Conservation (phyloP, 2,329 filamentous ascomycete species). For the Stachybotrys chlorohalonatus region DNA sequence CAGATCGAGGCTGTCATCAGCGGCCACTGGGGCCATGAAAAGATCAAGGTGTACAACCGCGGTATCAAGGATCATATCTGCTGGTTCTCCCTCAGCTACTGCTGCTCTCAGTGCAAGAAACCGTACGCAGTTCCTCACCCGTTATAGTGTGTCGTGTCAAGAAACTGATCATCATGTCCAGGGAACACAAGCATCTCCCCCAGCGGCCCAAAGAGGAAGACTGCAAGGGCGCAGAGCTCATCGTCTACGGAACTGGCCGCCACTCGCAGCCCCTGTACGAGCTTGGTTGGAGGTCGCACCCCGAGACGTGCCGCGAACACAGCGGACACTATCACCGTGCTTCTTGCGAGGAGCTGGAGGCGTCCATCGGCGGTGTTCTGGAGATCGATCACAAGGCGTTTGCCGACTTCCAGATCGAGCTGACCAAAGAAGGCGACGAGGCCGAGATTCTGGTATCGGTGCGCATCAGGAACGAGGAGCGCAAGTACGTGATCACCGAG, state of each 20-base stretch:
- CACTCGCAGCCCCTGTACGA: conserved; percentile 4
- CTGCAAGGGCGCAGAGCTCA: conserved; percentile 1
- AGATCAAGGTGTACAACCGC: conserved; percentile 14
- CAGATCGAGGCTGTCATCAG: conserved; percentile 13
- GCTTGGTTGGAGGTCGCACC: conserved; percentile 5
- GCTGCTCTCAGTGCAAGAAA: conserved; percentile 12
- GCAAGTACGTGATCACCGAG: conserved; percentile 6
- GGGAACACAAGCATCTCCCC: neutral
- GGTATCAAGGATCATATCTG: conserved; percentile 9
- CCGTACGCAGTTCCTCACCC: neutral
- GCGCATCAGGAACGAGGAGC: conserved; percentile 5
- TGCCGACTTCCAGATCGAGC: conserved; percentile 9
- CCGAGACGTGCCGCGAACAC: conserved; percentile 9
- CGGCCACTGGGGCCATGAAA: conserved; percentile 9
- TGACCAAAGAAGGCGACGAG: conserved; percentile 5
- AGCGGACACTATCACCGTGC: conserved; percentile 8
- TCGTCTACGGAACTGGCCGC: neutral
- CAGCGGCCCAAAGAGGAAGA: neutral
- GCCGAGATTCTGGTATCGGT: conserved; percentile 8
- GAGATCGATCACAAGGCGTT: conserved; percentile 2
- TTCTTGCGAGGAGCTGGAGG: conserved; percentile 8
- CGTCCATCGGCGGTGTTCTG: conserved; percentile 5
- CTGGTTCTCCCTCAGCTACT: conserved; percentile 16
- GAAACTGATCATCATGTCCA: neutral
- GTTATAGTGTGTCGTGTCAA: neutral